Conservation (phyloP, 345 rosid genomes). For the Eucalyptus cladocalyx region DNA sequence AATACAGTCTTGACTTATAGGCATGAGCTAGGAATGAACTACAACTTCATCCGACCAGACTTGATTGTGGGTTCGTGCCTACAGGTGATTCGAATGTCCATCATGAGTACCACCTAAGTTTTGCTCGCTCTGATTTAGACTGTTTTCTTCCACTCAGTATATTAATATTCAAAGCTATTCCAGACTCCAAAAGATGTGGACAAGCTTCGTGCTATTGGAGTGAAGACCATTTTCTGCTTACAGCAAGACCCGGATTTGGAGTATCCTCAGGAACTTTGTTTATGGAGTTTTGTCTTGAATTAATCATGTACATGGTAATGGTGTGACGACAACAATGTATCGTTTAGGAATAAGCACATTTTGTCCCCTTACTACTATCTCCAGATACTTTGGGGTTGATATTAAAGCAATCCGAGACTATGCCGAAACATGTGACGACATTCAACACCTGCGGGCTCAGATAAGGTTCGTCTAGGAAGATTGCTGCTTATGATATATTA, state of each 20-base stretch:
- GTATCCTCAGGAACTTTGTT: slow-evolving; percentile 31
- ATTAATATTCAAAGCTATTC: neutral
- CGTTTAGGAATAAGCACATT: neutral
- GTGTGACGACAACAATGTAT: neutral
- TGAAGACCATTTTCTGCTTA: slow-evolving; percentile 88
- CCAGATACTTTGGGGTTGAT: slow-evolving; percentile 91
- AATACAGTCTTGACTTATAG: slow-evolving; percentile 81
- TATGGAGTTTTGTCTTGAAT: neutral
- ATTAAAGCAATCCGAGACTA: slow-evolving; percentile 63
- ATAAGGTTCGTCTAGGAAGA: slow-evolving; percentile 47
- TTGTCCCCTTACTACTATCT: slow-evolving; percentile 28
- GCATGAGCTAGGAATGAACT: slow-evolving; percentile 93
- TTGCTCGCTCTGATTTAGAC: neutral
- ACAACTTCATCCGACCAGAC: slow-evolving; percentile 75
- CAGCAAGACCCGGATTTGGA: slow-evolving; percentile 93
- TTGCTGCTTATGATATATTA: neutral
- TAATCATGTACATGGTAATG: neutral
- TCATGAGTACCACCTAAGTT: neutral
- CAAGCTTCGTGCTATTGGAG: slow-evolving; percentile 74
- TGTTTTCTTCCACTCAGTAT: neutral
- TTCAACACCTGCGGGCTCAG: slow-evolving; percentile 76
- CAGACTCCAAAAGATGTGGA: slow-evolving; percentile 84
- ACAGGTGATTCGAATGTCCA: slow-evolving; percentile 39
- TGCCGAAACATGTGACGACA: slow-evolving; percentile 39
- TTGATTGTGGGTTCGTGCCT: slow-evolving; percentile 94